Evolutionary conservation across 2,329 filamentous ascomycete genomes (phyloP), one percentile per base, ranked within the genome.

Genomic region (Penicillium freii): DNA sequence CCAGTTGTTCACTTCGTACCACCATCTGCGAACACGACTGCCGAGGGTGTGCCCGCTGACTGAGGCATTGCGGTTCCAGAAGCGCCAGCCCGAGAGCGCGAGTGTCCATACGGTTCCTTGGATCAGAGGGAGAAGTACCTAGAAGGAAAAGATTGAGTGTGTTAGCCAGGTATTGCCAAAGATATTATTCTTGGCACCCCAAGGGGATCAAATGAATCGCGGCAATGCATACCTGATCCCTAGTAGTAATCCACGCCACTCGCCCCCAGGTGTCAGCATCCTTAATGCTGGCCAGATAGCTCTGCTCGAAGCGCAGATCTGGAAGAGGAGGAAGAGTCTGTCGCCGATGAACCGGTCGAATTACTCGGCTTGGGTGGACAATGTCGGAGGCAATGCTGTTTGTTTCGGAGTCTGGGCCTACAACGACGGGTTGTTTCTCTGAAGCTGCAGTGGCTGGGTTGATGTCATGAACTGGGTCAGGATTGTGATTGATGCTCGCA

Each of bases 1-100:
- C 94, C 94, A 97, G 69, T 95, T 91, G 71, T 97, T 97, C 19
- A 96, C 90, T 23, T 84, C 85, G 79, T 91, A 97, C 93, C 94
- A 99, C 94, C 93, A 97, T 64, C 92, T 82, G 66, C 94, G 82
- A 48, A 94, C 78, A 64, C 84, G 85, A 7, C 90, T 91, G 23
- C 94, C 94, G 17, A 90, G 78, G 27, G 86, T 87, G 66, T 85
- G 86, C 9, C 94, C 94, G 61, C 86, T 87, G 64, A 96, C 82
- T 69, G 87, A 86, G 15, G 90, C 87, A 57, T 83, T 88, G 59
- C 84, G 83, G 75, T 97, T 97, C 90, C 90, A 96, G 72, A 89
- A 84, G 69, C 91, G 87, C 93, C 93, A 97, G 55, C 93, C 94
- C 64, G 85, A 86, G 53, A 96, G 82, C 15, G 88, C 82, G 39